These are phyloP conservation scores for Aspergillus latus DNA, from an alignment of 2,329 filamentous ascomycete genomes.

Conservation along the genomic window DNA sequence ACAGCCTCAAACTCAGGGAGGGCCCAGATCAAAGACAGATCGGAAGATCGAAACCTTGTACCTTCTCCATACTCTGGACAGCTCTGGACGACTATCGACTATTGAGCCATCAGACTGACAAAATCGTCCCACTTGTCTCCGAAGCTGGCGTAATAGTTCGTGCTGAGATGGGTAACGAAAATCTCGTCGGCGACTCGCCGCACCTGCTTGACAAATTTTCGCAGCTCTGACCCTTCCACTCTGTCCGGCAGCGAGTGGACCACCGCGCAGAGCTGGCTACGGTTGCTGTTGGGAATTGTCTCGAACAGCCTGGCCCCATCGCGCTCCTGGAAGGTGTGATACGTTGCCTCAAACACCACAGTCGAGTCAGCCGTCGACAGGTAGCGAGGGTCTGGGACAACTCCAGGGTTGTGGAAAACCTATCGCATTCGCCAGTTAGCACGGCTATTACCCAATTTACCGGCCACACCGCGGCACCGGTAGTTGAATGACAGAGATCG, in stretches of 20 bases:
- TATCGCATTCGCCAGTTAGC: constrained; percentile 21
- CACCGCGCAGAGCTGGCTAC: constrained; percentile 36
- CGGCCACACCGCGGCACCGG: background rate
- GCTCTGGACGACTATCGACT: background rate
- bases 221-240: constrained; percentile 31
- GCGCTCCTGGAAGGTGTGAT: constrained; percentile 38
- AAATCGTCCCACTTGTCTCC: constrained; percentile 40
- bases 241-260: constrained; percentile 41
- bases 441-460: constrained; percentile 13
- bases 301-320: constrained; percentile 34
- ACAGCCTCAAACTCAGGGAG: too few species aligned
- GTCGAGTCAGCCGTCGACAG: constrained; percentile 45
- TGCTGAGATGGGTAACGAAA: constrained; percentile 42
- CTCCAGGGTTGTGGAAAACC: constrained; percentile 50
- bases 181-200: constrained; percentile 39
- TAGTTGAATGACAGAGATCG: background rate
- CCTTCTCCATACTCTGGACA: background rate
- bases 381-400: constrained; percentile 43
- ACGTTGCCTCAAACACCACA: constrained; percentile 49
- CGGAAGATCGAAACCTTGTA: background rate
- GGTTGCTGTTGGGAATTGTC: constrained; percentile 32
- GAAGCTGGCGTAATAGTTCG: constrained; percentile 44
- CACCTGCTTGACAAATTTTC: constrained; percentile 36
- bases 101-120: constrained; percentile 35
- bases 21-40: background rate